Percentiles rank a stretch among this genome's conserved stretches.
phyloP scores from a whole-genome alignment of 768 basidiomycete genomes.

The Erythrobasidium yunnanense region DNA sequence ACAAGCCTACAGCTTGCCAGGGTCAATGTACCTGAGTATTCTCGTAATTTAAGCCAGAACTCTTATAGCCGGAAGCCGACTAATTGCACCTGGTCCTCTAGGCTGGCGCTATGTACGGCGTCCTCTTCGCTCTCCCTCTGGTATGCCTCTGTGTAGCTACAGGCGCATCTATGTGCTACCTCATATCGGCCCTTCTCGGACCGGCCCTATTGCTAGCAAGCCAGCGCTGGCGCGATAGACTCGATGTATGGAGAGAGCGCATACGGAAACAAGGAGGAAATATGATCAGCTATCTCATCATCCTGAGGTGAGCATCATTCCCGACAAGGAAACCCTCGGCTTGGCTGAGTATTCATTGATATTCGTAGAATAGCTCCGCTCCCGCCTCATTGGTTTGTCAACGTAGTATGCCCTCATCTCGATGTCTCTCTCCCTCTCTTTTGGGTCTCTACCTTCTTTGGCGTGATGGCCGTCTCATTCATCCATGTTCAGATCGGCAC shows the following conservation, averaged over 20 bases:
- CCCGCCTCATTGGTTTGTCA: constrained; percentile 86
- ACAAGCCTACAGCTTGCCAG: constrained; percentile 90
- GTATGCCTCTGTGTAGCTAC: constrained; percentile 83
- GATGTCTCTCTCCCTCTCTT: constrained; percentile 75
- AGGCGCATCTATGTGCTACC: constrained; percentile 83
- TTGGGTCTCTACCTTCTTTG: constrained; percentile 80
- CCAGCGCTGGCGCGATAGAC: constrained; percentile 67
- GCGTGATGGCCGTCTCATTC: constrained; percentile 77
- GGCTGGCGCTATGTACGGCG: constrained; percentile 90
- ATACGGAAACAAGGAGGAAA: constrained; percentile 69
- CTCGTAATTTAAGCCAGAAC: constrained; percentile 33
- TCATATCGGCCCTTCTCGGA: constrained; percentile 80
- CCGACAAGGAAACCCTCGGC: too few species aligned
- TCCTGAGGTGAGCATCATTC: constrained; percentile 47
- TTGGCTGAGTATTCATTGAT: too few species aligned
- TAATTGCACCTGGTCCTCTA: constrained; percentile 39
- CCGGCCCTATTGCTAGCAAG: constrained; percentile 80
- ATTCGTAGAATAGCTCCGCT: constrained; percentile 67
- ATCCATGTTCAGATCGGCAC: constrained; percentile 82
- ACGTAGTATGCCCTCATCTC: constrained; percentile 81
- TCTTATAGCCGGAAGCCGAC: neutral
- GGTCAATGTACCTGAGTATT: constrained; percentile 96
- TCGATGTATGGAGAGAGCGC: constrained; percentile 71
- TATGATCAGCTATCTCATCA: constrained; percentile 80
- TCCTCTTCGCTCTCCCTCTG: constrained; percentile 71